Base-by-base conservation (phyloP, 371 early-diverging fungal species). In the Mortierella sp. region DNA sequence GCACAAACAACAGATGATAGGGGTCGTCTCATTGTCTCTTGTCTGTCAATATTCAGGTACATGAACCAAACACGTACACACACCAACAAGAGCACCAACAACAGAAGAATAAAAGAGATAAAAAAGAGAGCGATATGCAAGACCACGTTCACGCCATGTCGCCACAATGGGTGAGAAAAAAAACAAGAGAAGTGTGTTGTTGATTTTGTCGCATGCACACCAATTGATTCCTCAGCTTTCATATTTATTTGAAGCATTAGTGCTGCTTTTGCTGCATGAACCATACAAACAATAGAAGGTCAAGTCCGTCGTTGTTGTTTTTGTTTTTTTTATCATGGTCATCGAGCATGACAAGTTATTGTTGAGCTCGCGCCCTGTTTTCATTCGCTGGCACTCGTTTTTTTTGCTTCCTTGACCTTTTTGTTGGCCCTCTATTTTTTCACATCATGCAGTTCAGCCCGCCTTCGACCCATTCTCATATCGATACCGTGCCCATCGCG, bases 401-500 rank as follows among this genome's bases (percentile, higher is more conserved):
- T 51, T 51, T 46, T 72, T 72, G 41, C 44, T 49, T 51, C 29
- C 27, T 27, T 12, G 3, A 11, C 12, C 2, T 35, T 49, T 38
- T 72, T 38, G 72, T 51, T 72, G 32, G 65, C 8, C 65, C 38
- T 3, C 65, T 65, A 38, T 65, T 65, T 65, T 38, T 65, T 65
- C 65, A 16, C 63, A 63, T 65, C 65, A 65, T 65, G 65, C 65
- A 65, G 65, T 35, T 65, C 65, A 65, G 65, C 65, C 65, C 65
- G 21, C 11, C 60, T 32, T 27, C 29, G 29, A 60, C 58, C 29
- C 27, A 55, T n/a, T 55, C 55, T 55, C 21, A 49, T 1, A 55
- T 16, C n/a, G 0, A n/a, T 12, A 27, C 11, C 29, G 32, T 60
- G 14, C 51, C 32, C 12, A 60, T 5, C 60, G 60, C 60, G 60